Conservation (phyloP, 352 stramenopile genomes). For the Phytophthora fragariae region DNA sequence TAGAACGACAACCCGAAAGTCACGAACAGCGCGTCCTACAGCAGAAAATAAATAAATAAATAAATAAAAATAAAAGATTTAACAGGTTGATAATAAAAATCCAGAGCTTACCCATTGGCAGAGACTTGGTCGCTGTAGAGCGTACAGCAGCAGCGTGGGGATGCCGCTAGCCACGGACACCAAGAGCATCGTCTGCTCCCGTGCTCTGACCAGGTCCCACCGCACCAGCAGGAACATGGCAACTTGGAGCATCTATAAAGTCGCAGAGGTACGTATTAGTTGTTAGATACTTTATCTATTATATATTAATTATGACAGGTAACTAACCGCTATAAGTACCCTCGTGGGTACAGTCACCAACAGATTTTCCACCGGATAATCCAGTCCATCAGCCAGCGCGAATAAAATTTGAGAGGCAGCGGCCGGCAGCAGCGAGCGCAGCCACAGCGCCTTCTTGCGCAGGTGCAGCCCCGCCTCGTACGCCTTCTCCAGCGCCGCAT, state of each 20-base stretch:
- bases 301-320: neutral
- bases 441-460: conserved; percentile 86
- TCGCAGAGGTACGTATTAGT: neutral
- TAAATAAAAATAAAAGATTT: conserved; percentile 4
- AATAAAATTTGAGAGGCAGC: conserved; percentile 81
- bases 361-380: conserved; percentile 70
- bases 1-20: conserved; percentile 89
- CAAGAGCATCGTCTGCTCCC: conserved; percentile 77
- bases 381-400: conserved; percentile 72
- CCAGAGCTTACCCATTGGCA: conserved; percentile 73
- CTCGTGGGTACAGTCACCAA: conserved; percentile 77
- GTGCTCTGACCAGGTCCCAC: conserved; percentile 74
- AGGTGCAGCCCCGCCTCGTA: conserved; percentile 73
- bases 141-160: conserved; percentile 70
- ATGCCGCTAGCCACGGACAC: conserved; percentile 79
- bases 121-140: conserved; percentile 73
- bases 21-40: conserved; percentile 81
- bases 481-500: conserved; percentile 62
- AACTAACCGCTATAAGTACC: conserved; percentile 63
- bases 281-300: neutral
- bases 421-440: conserved; percentile 80
- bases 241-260: conserved; percentile 66
- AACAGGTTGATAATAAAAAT: neutral
- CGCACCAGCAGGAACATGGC: conserved; percentile 80
- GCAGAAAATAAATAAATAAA: neutral